These are phyloP conservation scores for Beauveria pseudobassiana DNA, from an alignment of 2,329 filamentous ascomycete genomes.

Conservation along the genomic window DNA sequence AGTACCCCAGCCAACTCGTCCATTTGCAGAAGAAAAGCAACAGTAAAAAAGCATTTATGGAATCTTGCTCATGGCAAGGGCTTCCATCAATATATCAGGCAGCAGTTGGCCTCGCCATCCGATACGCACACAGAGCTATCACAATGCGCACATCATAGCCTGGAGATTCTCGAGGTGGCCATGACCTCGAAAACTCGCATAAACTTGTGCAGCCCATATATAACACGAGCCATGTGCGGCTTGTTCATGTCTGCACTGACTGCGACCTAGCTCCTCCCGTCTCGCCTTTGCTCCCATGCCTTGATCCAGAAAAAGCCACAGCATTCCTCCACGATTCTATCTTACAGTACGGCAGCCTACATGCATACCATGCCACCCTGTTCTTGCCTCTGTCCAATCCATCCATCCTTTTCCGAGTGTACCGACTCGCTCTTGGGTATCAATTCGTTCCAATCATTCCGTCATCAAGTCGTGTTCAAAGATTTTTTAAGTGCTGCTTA, in stretches of 20 bases:
- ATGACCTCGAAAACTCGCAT: too few species aligned
- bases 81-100: too few species aligned
- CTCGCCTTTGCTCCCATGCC: background rate
- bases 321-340: background rate
- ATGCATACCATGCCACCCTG: background rate
- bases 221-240: background rate
- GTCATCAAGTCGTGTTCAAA: slow-evolving; percentile 38
- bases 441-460: background rate
- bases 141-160: too few species aligned
- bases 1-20: too few species aligned
- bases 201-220: background rate
- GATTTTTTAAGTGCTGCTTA: slow-evolving; percentile 70
- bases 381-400: background rate
- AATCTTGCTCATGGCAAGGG: too few species aligned
- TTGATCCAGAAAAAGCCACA: background rate
- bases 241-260: too few species aligned
- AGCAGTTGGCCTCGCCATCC: too few species aligned
- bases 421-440: background rate
- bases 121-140: too few species aligned
- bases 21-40: too few species aligned
- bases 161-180: too few species aligned
- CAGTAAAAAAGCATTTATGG: too few species aligned
- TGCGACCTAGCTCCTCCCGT: background rate
- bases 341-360: background rate
- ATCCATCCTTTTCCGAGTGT: background rate